Evolutionary conservation across 768 basidiomycete genomes (phyloP).

Genomic region (Hygrocybe coccinea): DNA sequence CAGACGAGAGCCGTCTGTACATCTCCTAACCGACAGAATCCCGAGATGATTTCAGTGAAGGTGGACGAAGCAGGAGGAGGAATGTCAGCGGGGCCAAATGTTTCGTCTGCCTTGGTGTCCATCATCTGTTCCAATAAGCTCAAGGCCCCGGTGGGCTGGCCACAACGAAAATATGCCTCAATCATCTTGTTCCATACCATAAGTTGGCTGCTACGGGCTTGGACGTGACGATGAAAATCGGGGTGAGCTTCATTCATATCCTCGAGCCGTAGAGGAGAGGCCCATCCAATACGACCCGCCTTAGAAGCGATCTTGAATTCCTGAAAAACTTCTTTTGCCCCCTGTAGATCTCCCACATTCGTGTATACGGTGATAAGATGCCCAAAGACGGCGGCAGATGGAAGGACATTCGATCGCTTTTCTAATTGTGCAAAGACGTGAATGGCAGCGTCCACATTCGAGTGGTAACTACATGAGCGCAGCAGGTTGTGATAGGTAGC

Average conservation of each 20-base stretch:
- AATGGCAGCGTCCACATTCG: conserved; percentile 55
- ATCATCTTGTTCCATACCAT: conserved; percentile 74
- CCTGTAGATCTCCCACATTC: conserved; percentile 43
- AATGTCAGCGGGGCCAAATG: conserved; percentile 36
- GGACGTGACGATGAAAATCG: not conserved
- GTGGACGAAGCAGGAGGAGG: conserved; percentile 61
- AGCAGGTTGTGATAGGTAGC: conserved; percentile 52
- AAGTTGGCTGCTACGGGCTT: conserved; percentile 36
- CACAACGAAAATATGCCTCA: conserved; percentile 61
- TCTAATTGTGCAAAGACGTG: conserved; percentile 63
- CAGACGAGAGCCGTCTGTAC: conserved; percentile 59
- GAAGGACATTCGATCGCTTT: conserved; percentile 29
- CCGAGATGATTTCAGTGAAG: conserved; percentile 57
- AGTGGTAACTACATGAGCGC: conserved; percentile 54
- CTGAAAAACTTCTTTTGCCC: conserved; percentile 55
- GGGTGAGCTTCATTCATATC: conserved; percentile 12
- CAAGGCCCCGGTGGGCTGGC: conserved; percentile 58
- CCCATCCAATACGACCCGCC: conserved; percentile 35
- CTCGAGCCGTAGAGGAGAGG: not conserved
- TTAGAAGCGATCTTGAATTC: conserved; percentile 47
- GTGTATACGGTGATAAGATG: conserved; percentile 58
- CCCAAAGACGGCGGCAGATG: conserved; percentile 41
- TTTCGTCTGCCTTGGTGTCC: conserved; percentile 36
- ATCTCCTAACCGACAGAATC: conserved; percentile 62
- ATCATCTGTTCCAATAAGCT: conserved; percentile 70